These are phyloP conservation scores for Epichloe gansuensis DNA, from an alignment of 2,329 filamentous ascomycete species.

Conservation along the genomic window DNA sequence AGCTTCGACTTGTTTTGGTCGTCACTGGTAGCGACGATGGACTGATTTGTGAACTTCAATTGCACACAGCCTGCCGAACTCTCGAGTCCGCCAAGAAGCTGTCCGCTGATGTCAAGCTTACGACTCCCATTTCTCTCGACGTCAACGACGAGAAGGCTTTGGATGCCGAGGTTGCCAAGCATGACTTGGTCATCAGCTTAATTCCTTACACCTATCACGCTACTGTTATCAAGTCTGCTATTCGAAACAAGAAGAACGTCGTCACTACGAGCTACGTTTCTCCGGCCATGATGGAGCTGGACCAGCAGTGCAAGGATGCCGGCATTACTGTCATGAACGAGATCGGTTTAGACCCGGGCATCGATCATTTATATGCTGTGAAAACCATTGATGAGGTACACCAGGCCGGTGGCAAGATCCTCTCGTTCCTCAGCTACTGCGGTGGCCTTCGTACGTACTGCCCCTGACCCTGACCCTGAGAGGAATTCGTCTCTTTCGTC, in stretches of 20 bases:
- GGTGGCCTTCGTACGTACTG: slow-evolving; percentile 26
- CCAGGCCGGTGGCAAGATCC: slow-evolving; percentile 71
- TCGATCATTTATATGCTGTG: slow-evolving; percentile 64
- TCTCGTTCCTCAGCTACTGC: slow-evolving; percentile 72
- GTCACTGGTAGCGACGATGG: neutral
- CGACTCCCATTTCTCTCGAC: slow-evolving; percentile 69
- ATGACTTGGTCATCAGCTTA: slow-evolving; percentile 66
- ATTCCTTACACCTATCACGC: slow-evolving; percentile 91
- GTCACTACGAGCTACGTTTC: slow-evolving; percentile 93
- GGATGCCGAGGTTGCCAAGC: slow-evolving; percentile 66
- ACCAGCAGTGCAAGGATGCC: slow-evolving; percentile 70
- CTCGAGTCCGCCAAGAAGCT: slow-evolving; percentile 66
- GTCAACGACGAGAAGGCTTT: slow-evolving; percentile 65
- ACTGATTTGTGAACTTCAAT: too few relatives aligned
- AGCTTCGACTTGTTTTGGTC: neutral
- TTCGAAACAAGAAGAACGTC: slow-evolving; percentile 87
- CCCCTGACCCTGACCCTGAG: too few relatives aligned
- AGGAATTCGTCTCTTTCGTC: too few relatives aligned
- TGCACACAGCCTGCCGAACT: slow-evolving; percentile 63
- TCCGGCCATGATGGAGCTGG: slow-evolving; percentile 81
- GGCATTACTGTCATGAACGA: slow-evolving; percentile 98
- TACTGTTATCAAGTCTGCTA: slow-evolving; percentile 82
- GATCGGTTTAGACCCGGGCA: slow-evolving; percentile 64
- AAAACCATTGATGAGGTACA: slow-evolving; percentile 86
- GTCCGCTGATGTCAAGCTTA: slow-evolving; percentile 56